Evolutionary conservation across 148 eudicot species (phyloP), one percentile per base, ranked within the genome.

Genomic region (Vaccinium myrtillus): DNA sequence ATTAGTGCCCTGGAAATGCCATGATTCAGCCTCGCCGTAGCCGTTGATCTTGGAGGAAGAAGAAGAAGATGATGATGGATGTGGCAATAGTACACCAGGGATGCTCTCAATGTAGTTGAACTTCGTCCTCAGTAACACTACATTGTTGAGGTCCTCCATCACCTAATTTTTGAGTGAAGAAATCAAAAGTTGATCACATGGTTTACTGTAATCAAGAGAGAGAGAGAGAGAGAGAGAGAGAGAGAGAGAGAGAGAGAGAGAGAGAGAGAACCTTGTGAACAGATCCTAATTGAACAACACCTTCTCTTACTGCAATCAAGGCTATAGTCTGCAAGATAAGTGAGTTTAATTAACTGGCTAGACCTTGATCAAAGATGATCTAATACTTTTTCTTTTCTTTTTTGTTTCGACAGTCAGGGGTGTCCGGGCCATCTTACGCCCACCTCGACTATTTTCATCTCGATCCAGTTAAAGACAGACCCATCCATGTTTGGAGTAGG

Each of bases 231-330:
- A 16, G 65, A 1, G 65, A 16, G 63, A 18, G n/a, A 18, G 53
- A 6, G 53, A 43, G 78, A 12, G 80, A 36, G 73, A 55, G 49
- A 32, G 87, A 48, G 73, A 73, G 80, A 48, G 81, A 73, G 74
- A 79, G 46, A 81, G 27, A 58, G 59, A 76, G 79, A 48, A 93
- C 98, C 90, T 97, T 97, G 86, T 94, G 86, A 83, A 92, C 83
- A 82, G 98, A 85, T 90, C 99, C 99, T 85, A 97, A 88, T 79
- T 97, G 99, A 80, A 97, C 91, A 81, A 97, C 96, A 39, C 99
- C 99, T 97, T 97, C 99, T 86, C 95, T 87, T 6, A 97, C 98
- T 50, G 99, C 95, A 88, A 95, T 92, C 90, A 97, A 90, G 36
- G 99, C 98, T 88, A 97, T 97, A 15, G 98, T 97, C 99, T 97